phyloP scores from a whole-genome alignment of 176 grass and related monocot species.

The Eremochloa ophiuroides region DNA sequence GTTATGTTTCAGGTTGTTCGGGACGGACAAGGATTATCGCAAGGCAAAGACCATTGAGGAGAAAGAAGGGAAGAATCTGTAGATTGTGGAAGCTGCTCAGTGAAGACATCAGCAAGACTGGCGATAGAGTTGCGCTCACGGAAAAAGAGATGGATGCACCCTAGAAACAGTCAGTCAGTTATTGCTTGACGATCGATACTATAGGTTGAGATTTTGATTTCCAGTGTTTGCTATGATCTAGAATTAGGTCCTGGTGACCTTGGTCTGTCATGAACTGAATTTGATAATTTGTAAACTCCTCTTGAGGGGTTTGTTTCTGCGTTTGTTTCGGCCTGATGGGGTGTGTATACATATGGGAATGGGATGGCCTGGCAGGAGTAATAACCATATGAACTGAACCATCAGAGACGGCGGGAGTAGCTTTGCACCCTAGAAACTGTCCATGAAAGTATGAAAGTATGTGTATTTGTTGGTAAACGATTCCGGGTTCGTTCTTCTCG shows the following conservation, averaged over 20 bases:
- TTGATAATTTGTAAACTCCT: background rate
- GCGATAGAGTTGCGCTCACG: background rate
- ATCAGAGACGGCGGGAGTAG: background rate
- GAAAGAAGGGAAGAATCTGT: conserved; percentile 45
- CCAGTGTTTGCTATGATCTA: conserved; percentile 20
- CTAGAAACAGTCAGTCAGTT: too few species aligned
- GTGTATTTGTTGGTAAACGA: background rate
- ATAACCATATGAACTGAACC: background rate
- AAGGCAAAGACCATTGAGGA: conserved; percentile 55
- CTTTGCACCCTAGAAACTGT: background rate
- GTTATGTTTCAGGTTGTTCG: conserved; percentile 58
- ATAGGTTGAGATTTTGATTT: conserved; percentile 3
- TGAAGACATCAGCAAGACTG: background rate
- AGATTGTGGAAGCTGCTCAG: conserved; percentile 19
- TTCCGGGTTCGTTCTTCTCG: background rate
- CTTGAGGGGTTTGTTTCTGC: background rate
- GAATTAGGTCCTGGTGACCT: background rate
- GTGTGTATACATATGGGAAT: background rate
- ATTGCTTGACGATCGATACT: background rate
- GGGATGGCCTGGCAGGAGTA: background rate
- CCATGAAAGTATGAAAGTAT: background rate
- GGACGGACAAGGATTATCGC: conserved; percentile 79
- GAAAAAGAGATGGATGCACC: background rate
- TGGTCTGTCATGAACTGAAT: too few species aligned
- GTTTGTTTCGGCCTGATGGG: conserved; percentile 1